A percentile compares a stretch with the other conserved stretches of the same genome.
Evolutionary conservation across 129 eudicot species (phyloP).

Genomic region (Chrysanthemum makinoi): DNA sequence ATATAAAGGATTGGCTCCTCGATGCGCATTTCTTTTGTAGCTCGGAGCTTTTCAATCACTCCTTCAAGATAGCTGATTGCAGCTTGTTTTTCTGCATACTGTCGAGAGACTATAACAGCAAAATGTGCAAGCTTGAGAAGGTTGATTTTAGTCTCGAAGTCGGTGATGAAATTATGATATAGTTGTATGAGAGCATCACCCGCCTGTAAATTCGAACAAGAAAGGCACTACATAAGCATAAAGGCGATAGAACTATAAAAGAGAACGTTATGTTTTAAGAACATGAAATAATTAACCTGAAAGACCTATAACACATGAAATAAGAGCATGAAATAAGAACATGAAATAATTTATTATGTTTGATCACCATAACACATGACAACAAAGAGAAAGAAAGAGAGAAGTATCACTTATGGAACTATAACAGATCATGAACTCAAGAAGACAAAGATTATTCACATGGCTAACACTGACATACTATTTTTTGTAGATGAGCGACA

Average conservation of each 20-base stretch:
- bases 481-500: too few species aligned
- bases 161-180: constrained; percentile 82
- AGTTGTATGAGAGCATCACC: constrained; percentile 95
- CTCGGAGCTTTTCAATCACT: constrained; percentile 76
- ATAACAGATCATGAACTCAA: background rate
- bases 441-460: background rate
- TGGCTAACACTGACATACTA: too few species aligned
- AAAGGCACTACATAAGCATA: constrained; percentile 8
- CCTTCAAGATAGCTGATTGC: constrained; percentile 81
- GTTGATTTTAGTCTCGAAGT: constrained; percentile 94
- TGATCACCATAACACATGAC: background rate
- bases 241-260: background rate
- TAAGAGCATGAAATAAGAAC: too few species aligned
- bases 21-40: constrained; percentile 69
- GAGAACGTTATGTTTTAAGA: background rate
- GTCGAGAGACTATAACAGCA: constrained; percentile 86
- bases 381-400: background rate
- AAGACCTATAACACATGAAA: too few species aligned
- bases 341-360: background rate
- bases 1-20: constrained; percentile 89
- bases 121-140: constrained; percentile 97
- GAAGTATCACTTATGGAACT: background rate
- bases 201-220: constrained; percentile 44
- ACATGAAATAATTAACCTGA: background rate
- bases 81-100: constrained; percentile 78